Evolutionary conservation across 1,284 basidiomycete genomes (phyloP).

Genomic region (Ustilago tritici): DNA sequence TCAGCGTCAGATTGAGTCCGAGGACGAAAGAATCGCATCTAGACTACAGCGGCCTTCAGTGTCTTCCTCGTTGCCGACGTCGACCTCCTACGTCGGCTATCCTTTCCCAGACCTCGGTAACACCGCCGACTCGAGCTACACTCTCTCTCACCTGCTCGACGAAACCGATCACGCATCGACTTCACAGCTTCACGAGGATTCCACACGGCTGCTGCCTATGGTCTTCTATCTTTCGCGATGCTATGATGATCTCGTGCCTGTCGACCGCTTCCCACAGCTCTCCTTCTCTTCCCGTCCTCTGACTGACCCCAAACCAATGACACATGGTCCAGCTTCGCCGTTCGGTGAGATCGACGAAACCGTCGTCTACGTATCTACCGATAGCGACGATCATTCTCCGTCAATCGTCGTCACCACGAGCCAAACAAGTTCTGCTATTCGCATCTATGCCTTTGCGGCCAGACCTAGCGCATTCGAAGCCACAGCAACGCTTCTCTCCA

Average conservation of each 20-base stretch:
- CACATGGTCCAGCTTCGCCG: constrained; percentile 43
- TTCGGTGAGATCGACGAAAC: constrained; percentile 53
- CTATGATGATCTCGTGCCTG: constrained; percentile 57
- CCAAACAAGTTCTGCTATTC: constrained; percentile 26
- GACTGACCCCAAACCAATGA: constrained; percentile 22
- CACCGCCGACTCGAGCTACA: constrained; percentile 31
- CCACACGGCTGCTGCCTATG: constrained; percentile 39
- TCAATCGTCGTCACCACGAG: constrained; percentile 49
- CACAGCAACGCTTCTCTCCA: constrained; percentile 35
- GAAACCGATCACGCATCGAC: constrained; percentile 25
- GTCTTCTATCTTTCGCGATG: constrained; percentile 60
- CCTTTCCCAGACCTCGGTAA: constrained; percentile 35
- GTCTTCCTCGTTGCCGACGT: neutral
- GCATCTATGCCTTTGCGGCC: constrained; percentile 50
- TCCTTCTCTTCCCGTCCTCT: constrained; percentile 12
- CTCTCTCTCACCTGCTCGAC: constrained; percentile 22
- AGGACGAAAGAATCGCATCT: constrained; percentile 44
- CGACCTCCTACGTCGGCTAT: constrained; percentile 13
- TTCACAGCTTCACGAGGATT: constrained; percentile 21
- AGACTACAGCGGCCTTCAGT: constrained; percentile 12
- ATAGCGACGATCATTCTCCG: constrained; percentile 2
- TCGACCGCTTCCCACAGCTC: constrained; percentile 47
- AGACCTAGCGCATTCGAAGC: constrained; percentile 35
- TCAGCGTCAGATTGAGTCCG: constrained; percentile 50
- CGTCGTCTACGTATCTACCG: constrained; percentile 41